Evolutionary conservation across 108 stramenopile genomes (phyloP), one percentile per base, ranked within the genome.

Genomic region (Bacterosira constricta): DNA sequence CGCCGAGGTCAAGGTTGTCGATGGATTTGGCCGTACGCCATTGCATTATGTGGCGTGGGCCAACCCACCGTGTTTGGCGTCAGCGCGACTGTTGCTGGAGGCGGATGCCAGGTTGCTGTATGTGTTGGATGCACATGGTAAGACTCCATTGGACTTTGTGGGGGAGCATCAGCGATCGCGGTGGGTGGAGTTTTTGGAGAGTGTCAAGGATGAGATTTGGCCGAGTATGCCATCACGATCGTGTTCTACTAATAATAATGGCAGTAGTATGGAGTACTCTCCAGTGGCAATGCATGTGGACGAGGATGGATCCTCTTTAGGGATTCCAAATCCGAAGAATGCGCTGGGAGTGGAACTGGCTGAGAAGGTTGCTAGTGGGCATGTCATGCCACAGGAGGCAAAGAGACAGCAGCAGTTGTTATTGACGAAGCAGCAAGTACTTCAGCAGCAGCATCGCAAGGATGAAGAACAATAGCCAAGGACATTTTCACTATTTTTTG

Each of bases 31-130:
- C 5, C 69, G 80, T 15, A 81, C 80, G 4, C 75, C 80, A 4
- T 47, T 81, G 7, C 80, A 81, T 71, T 41, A 67, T 36, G 75
- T 61, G 30, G 80, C 80, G 6, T 81, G 80, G 80, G 50, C 80
- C 2, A 47, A 64, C 21, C 50, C 66, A 18, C 77, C 69, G n/a
- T 63, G 57, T 20, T 63, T 77, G 34, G 51, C 46, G 4, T 57
- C 77, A 15, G 68, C 62, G 0, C 53, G 50, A 17, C 53, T 75
- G 3, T 36, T 81, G 7, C 38, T 76, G 44, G 32, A 37, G 20
- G 75, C 37, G 1, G 66, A 68, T 34, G 47, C 69, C 21, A 35
- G 75, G 21, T 20, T 81, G 35, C 56, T 81, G 6, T 60, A 41
- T 37, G 80, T 81, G 25, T 57, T 44, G 62, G 80, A 81, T 60